Base-by-base conservation (phyloP, 1,284 basidiomycete species). In the Wolfiporia cocos region DNA sequence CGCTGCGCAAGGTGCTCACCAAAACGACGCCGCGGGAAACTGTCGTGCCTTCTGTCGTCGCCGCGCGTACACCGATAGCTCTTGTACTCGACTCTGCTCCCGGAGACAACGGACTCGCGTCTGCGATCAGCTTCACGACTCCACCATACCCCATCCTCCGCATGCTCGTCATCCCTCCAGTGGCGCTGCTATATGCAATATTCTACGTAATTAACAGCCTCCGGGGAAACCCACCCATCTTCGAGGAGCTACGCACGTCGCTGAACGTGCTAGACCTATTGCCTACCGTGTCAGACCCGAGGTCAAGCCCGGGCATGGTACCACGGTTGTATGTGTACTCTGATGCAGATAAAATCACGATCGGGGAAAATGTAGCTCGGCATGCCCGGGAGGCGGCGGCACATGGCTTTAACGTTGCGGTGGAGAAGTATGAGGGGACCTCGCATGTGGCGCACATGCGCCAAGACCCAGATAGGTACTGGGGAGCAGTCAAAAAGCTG, bases 61-160 rank as follows among this genome's bases (percentile, higher is more conserved):
- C 7, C 14, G 14, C 14, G 14, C 26, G 14, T 28, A 47, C 35
- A 5, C 42, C 47, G 4, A 46, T 39, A 3, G 49, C 47, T 3
- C 43, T 50, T 18, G 37, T 50, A 12, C 47, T 48, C 17, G 49
- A 50, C 34, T 50, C 49, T 11, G 35, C 38, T 6, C 47, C 47
- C 17, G 41, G 35, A 6, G 41, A 42, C 30, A 41, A 43, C n/a
- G 43, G 40, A 3, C 47, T 48, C n/a, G 21, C 33, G 31, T 43
- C 39, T 21, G 41, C 48, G 10, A 34, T 49, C n/a, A 29, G 38
- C 12, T 32, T 42, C 1, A 30, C 40, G 17, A 39, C 39, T 14
- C 42, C 48, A 9, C 18, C 14, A 17, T 37, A 47, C 14, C 44
- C 30, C 12, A 18, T 49, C 22, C 24, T 49, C n/a, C 41, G 33